A percentile compares a stretch with the other conserved stretches of the same genome.
phyloP scores from a whole-genome alignment of 768 basidiomycete genomes.

The Boletus rex-veris region DNA sequence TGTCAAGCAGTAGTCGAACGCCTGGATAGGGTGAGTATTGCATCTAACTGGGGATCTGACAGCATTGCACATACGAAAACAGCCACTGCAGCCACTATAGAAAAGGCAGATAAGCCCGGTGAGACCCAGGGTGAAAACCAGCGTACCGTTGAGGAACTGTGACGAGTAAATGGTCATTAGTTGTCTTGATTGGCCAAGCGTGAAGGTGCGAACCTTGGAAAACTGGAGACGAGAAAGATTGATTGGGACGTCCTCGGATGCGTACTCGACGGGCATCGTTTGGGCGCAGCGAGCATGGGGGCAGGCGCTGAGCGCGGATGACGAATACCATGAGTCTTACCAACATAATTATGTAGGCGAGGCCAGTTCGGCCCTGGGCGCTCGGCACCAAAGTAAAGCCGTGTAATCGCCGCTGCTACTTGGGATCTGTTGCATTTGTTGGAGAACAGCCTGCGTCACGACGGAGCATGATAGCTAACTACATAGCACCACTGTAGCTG shows the following conservation, averaged over 20 bases:
- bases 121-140: neutral
- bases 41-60: neutral
- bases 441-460: no score
- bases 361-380: neutral
- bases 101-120: neutral
- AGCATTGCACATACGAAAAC: slow-evolving; percentile 10
- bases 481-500: no score
- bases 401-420: no score
- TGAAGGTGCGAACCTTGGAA: slow-evolving; percentile 14
- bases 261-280: slow-evolving; percentile 6
- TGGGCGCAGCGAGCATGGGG: neutral
- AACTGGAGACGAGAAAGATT: slow-evolving; percentile 18
- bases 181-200: neutral
- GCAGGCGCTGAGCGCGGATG: neutral
- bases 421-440: no score
- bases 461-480: no score
- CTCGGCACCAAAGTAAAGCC: no score
- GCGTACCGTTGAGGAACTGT: slow-evolving; percentile 21
- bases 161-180: neutral
- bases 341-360: no score
- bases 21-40: slow-evolving; percentile 3
- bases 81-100: slow-evolving; percentile 18
- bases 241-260: slow-evolving; percentile 1
- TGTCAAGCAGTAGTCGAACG: slow-evolving; percentile 24
- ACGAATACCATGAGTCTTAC: no score